phyloP scores from a whole-genome alignment of 192 early-diverging fungal genomes.

The Thamnidium elegans region DNA sequence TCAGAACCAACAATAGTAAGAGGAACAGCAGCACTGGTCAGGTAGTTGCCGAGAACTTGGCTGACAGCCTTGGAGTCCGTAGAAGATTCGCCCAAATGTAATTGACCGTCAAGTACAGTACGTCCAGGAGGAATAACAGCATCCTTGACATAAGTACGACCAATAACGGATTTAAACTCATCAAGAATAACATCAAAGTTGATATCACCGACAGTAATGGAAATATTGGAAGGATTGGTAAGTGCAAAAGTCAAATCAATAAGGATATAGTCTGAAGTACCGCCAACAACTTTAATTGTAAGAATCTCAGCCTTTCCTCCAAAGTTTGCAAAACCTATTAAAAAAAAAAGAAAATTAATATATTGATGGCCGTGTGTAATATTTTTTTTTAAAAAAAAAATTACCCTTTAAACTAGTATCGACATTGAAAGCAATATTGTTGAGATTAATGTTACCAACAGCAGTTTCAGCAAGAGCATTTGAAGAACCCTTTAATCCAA shows the following conservation, averaged over 20 bases:
- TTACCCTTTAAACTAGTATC: conserved; percentile 30
- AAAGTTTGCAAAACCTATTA: conserved; percentile 29
- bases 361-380: not conserved
- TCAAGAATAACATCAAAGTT: conserved; percentile 35
- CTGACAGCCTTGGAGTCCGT: conserved; percentile 29
- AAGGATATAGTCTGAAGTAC: conserved; percentile 41
- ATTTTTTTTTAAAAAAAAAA: not conserved
- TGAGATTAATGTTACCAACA: conserved; percentile 40
- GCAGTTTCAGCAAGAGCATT: conserved; percentile 30
- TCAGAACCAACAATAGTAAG: conserved; percentile 39
- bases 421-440: conserved; percentile 40
- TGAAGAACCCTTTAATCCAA: conserved; percentile 28
- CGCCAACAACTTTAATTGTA: conserved; percentile 21
- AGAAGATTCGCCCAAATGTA: conserved; percentile 37
- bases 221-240: conserved; percentile 53
- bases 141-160: conserved; percentile 39
- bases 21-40: conserved; percentile 36
- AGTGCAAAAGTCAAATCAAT: conserved; percentile 40
- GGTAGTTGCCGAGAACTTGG: conserved; percentile 41
- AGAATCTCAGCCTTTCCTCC: conserved; percentile 25
- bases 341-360: not conserved
- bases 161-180: conserved; percentile 36
- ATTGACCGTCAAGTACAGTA: conserved; percentile 34
- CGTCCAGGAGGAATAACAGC: conserved; percentile 42
- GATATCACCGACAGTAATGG: conserved; percentile 47